Evolutionary conservation across 306 rosid species (phyloP).

Genomic region (apple (Malus domestica)): ASM211411v1 NC_041800.1:3242501-3243000

Average conservation of each 20-base stretch:
- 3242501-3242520: constrained; percentile 19
- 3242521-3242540: constrained; percentile 3
- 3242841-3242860: constrained; percentile 10
- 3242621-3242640: rapidly evolving
- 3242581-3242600: not conserved
- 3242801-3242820: not conserved
- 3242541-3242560: not conserved
- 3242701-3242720: not conserved
- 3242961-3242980: constrained; percentile 91
- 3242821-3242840: not conserved
- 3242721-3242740: not conserved
- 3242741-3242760: not conserved
- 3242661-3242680: not conserved
- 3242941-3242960: constrained; percentile 54
- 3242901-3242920: constrained; percentile 70
- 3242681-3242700: not conserved
- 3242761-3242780: not conserved
- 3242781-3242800: not conserved
- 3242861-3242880: constrained; percentile 12
- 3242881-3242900: constrained; percentile 74
- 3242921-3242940: constrained; percentile 44
- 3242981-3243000: constrained; percentile 36
- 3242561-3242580: not conserved
- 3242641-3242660: not conserved
- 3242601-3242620: not conserved